phyloP scores from a whole-genome alignment of 306 rosid species.

The Inga laurina region DNA sequence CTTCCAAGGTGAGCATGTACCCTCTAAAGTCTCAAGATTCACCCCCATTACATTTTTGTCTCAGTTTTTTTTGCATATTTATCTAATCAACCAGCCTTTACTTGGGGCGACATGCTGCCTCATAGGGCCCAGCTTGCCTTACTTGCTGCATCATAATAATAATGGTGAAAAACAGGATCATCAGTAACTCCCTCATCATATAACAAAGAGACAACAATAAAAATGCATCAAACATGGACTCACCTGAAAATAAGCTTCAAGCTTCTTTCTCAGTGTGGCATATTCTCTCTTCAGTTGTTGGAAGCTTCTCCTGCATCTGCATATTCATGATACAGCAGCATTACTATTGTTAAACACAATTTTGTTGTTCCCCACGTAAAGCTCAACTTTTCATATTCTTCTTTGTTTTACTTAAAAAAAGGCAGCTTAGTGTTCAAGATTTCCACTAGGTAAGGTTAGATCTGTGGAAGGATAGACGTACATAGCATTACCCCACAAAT shows the following conservation, averaged over 20 bases:
- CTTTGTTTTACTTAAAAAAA: background rate
- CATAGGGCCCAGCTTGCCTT: conserved; percentile 61
- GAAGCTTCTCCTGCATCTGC: conserved; percentile 79
- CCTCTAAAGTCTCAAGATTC: conserved; percentile 28
- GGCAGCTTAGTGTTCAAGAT: background rate
- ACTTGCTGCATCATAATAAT: conserved; percentile 45
- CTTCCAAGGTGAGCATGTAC: conserved; percentile 25
- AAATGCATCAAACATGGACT: background rate
- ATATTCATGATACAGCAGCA: conserved; percentile 22
- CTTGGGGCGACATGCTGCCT: conserved; percentile 57
- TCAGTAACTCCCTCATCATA: background rate
- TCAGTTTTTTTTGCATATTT: background rate
- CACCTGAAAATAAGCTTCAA: conserved; percentile 88
- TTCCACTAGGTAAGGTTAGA: too few relatives aligned
- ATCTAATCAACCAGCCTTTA: conserved; percentile 23
- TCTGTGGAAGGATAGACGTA: too few relatives aligned
- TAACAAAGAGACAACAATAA: background rate
- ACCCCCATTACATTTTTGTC: conserved; percentile 36
- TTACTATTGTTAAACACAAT: background rate
- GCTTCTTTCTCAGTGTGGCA: conserved; percentile 72
- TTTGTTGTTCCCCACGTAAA: background rate
- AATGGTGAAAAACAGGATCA: background rate
- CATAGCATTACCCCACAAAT: too few relatives aligned
- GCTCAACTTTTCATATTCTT: background rate
- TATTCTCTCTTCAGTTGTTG: conserved; percentile 85